These are phyloP conservation scores for Intubia oerlemansii DNA, from an alignment of 2,329 filamentous ascomycete genomes.

Conservation along the genomic window DNA sequence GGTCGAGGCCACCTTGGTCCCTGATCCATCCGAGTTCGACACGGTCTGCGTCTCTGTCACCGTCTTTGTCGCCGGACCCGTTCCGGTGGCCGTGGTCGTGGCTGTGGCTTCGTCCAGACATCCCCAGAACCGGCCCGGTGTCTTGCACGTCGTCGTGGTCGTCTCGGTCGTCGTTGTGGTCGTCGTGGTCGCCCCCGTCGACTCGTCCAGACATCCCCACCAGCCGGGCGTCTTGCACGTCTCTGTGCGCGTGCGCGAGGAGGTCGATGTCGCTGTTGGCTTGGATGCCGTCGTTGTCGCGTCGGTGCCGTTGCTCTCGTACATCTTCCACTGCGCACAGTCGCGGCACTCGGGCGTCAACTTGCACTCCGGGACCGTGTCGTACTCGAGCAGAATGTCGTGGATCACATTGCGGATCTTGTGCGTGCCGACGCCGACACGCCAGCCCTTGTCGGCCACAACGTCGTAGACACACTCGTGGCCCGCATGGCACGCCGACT, in stretches of 20 bases:
- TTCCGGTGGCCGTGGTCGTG: too few relatives aligned
- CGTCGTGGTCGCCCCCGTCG: conserved; percentile 24
- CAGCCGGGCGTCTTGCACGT: conserved; percentile 80
- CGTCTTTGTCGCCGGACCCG: too few relatives aligned
- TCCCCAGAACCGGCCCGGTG: conserved; percentile 41
- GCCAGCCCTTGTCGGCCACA: conserved; percentile 77
- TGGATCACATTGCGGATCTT: conserved; percentile 75
- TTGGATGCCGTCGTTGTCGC: conserved; percentile 33
- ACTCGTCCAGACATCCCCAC: conserved; percentile 63
- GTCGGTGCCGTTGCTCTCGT: conserved; percentile 75
- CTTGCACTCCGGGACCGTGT: conserved; percentile 55
- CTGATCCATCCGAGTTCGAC: too few relatives aligned
- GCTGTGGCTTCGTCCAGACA: conserved; percentile 32
- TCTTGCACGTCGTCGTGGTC: conserved; percentile 24
- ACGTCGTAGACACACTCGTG: conserved; percentile 82
- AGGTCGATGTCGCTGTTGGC: conserved; percentile 32
- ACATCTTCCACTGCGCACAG: conserved; percentile 87
- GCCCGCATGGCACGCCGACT: conserved; percentile 81
- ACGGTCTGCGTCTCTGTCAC: too few relatives aligned
- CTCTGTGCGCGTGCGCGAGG: conserved; percentile 47
- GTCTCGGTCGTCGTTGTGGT: conserved; percentile 17
- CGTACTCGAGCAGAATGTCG: conserved; percentile 70
- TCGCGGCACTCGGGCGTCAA: conserved; percentile 66
- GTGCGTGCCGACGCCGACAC: conserved; percentile 77
- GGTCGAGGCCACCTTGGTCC: conserved; percentile 18